Percentiles rank a stretch among this genome's conserved stretches.
phyloP scores from a whole-genome alignment of 768 basidiomycete genomes.

The Chalciporus pseudorubinellus region DNA sequence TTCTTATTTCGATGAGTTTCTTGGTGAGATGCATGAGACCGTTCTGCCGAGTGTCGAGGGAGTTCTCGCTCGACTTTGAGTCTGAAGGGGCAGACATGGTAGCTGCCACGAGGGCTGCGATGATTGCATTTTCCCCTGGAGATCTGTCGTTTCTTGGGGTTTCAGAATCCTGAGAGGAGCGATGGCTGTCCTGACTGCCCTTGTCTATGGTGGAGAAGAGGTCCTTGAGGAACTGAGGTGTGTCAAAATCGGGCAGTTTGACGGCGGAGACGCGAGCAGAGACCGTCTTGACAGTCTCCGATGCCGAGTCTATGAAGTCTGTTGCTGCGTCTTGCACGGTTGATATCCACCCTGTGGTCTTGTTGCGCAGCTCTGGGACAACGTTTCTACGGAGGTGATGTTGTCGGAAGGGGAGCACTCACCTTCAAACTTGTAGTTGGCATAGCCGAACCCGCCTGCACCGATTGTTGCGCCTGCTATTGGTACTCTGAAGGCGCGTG shows the following conservation, averaged over 20 bases:
- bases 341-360: constrained; percentile 63
- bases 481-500: constrained; percentile 84
- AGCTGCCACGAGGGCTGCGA: constrained; percentile 75
- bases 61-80: constrained; percentile 32
- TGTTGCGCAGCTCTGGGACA: constrained; percentile 65
- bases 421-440: constrained; percentile 98
- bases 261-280: constrained; percentile 59
- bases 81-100: constrained; percentile 77
- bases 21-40: constrained; percentile 90
- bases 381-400: background rate
- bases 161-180: constrained; percentile 36
- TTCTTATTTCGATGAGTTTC: constrained; percentile 95
- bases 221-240: constrained; percentile 70
- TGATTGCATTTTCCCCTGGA: constrained; percentile 54
- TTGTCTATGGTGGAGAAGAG: constrained; percentile 40
- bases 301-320: constrained; percentile 69
- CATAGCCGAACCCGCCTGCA: constrained; percentile 89
- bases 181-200: constrained; percentile 32
- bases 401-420: constrained; percentile 17
- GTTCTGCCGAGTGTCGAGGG: constrained; percentile 57
- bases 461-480: constrained; percentile 87
- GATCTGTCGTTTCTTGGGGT: constrained; percentile 40
- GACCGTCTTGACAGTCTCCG: constrained; percentile 61
- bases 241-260: constrained; percentile 53
- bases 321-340: constrained; percentile 59